Percentiles rank a stretch among this genome's conserved stretches.
phyloP scores from a whole-genome alignment of 2,329 filamentous ascomycete genomes.

The Rhynchosporium agropyri region DNA sequence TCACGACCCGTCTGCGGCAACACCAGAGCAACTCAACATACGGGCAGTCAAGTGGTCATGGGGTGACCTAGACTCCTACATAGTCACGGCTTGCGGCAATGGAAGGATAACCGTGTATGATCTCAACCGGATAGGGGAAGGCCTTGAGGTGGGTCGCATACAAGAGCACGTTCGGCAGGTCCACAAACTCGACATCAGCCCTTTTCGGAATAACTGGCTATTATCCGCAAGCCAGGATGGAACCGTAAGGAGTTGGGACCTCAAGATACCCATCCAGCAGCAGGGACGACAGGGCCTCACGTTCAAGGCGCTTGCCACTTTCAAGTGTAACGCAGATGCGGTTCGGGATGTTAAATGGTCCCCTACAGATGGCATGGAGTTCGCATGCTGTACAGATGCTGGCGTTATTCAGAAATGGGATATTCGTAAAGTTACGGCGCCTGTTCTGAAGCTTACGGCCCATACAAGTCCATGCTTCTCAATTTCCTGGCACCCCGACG shows the following conservation, averaged over 20 bases:
- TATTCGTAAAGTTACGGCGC: conserved; percentile 55
- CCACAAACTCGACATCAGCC: conserved; percentile 65
- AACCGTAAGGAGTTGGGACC: conserved; percentile 63
- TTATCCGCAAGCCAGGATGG: conserved; percentile 67
- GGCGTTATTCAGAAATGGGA: conserved; percentile 68
- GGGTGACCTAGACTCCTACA: conserved; percentile 49
- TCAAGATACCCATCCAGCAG: conserved; percentile 47
- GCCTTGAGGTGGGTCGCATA: conserved; percentile 55
- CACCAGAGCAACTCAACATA: conserved; percentile 63
- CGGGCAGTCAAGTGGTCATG: conserved; percentile 63
- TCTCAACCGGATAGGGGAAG: conserved; percentile 51
- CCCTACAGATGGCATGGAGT: conserved; percentile 60
- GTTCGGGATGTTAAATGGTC: conserved; percentile 69
- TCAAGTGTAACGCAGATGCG: conserved; percentile 53
- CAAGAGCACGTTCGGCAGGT: conserved; percentile 66
- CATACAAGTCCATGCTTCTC: conserved; percentile 62
- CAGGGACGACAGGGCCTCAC: conserved; percentile 52
- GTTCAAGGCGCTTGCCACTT: conserved; percentile 44
- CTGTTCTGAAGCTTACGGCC: conserved; percentile 61
- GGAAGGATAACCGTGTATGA: conserved; percentile 69
- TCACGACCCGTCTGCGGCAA: conserved; percentile 45
- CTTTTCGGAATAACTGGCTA: conserved; percentile 58
- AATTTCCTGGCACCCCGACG: conserved; percentile 70
- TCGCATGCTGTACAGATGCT: conserved; percentile 66
- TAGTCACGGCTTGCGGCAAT: conserved; percentile 65